Conservation (phyloP, 2,329 filamentous ascomycete species). For the Phyllosticta paracitricarpa region DNA sequence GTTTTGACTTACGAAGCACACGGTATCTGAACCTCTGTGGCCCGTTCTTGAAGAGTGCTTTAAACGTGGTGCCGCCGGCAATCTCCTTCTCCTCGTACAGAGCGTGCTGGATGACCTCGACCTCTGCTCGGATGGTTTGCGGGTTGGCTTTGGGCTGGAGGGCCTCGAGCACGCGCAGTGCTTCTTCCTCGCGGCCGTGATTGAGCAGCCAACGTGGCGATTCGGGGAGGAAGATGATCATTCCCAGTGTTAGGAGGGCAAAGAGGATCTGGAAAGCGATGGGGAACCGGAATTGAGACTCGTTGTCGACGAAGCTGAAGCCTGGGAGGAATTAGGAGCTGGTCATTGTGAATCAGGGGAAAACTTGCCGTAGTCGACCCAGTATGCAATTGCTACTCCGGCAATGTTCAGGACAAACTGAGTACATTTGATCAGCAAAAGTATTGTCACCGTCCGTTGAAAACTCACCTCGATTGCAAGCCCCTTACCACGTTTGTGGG, state of each 20-base stretch:
- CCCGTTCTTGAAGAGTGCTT: conserved; percentile 33
- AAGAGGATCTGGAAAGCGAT: conserved; percentile 34
- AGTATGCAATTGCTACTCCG: conserved; percentile 32
- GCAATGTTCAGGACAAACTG: conserved; percentile 28
- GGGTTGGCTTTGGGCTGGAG: conserved; percentile 19
- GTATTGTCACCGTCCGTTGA: conserved; percentile 38
- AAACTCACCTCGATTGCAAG: conserved; percentile 31
- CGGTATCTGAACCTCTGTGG: conserved; percentile 33
- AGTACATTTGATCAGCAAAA: conserved; percentile 32
- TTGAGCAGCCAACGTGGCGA: conserved; percentile 49
- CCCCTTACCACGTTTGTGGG: conserved; percentile 33
- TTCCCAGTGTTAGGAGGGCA: conserved; percentile 26
- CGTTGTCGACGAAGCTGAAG: conserved; percentile 31
- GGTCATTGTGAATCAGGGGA: no score
- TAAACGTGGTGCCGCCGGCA: conserved; percentile 24
- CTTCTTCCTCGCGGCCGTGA: conserved; percentile 43
- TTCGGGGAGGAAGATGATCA: conserved; percentile 44
- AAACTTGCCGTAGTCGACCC: conserved; percentile 26
- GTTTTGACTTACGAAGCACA: conserved; percentile 18
- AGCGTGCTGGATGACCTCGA: conserved; percentile 31
- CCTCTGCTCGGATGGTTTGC: conserved; percentile 16
- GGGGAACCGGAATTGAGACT: conserved; percentile 13
- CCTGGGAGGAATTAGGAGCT: no score
- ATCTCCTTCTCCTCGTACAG: conserved; percentile 33
- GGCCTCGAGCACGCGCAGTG: conserved; percentile 31